phyloP scores from a whole-genome alignment of 2,329 filamentous ascomycete species.

The Paracoccidioides lutzii region DNA sequence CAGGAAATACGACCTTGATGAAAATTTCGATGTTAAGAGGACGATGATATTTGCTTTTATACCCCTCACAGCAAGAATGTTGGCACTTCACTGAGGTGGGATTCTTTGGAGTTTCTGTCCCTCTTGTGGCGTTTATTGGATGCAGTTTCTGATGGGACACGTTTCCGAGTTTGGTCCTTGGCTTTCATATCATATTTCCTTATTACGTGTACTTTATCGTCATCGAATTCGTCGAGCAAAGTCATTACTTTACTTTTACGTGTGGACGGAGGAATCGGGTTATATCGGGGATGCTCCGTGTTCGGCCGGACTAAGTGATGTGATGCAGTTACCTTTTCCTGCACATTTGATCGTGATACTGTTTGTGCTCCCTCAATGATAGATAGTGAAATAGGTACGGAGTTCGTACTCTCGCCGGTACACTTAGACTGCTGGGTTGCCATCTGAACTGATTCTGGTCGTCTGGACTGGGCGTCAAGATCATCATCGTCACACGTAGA shows the following conservation, averaged over 20 bases:
- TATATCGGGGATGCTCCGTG: not conserved
- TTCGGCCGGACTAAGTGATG: not conserved
- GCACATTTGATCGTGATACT: not conserved
- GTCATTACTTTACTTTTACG: conserved; percentile 21
- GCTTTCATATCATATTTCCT: not conserved
- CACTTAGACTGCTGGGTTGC: not conserved
- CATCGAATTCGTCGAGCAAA: conserved; percentile 29
- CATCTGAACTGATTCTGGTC: not conserved
- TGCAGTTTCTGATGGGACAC: conserved; percentile 8
- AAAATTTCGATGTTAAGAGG: not conserved
- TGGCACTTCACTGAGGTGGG: conserved; percentile 31
- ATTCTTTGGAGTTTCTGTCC: conserved; percentile 22
- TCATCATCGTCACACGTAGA: conserved; percentile 24
- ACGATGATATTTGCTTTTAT: not conserved
- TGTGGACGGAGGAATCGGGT: not conserved
- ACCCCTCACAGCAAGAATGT: conserved; percentile 29
- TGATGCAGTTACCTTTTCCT: conserved; percentile 6
- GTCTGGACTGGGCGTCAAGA: conserved; percentile 17
- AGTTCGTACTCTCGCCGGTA: conserved; percentile 2
- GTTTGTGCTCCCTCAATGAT: not conserved
- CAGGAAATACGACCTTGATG: not conserved
- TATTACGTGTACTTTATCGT: conserved; percentile 6
- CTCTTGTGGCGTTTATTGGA: conserved; percentile 11
- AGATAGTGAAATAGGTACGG: not conserved
- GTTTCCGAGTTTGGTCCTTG: conserved; percentile 7